Evolutionary conservation across 306 rosid species (phyloP).

Genomic region (Gynostemma pentaphyllum): DNA sequence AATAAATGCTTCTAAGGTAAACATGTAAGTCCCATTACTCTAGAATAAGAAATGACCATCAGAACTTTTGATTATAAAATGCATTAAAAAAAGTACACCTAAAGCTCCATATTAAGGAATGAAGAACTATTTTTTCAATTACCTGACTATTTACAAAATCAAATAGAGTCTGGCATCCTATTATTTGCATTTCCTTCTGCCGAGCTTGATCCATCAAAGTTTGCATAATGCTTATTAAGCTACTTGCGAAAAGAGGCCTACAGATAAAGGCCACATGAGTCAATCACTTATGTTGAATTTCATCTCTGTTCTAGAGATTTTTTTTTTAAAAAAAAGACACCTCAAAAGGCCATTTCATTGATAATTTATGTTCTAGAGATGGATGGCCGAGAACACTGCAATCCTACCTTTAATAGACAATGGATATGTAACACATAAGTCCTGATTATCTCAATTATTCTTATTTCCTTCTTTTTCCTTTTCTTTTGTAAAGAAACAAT

Average conservation of each 20-base stretch:
- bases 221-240: constrained; percentile 78
- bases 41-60: constrained; percentile 20
- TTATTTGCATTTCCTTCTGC: constrained; percentile 74
- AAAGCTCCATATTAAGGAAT: constrained; percentile 1
- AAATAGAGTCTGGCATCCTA: constrained; percentile 80
- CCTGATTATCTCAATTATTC: no score
- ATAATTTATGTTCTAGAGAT: not conserved
- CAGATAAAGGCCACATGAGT: constrained; percentile 8
- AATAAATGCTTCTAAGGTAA: constrained; percentile 67
- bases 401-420: not conserved
- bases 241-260: constrained; percentile 87
- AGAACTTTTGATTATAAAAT: constrained; percentile 5
- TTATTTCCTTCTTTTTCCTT: not conserved
- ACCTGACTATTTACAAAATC: constrained; percentile 93
- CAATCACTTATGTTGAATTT: not conserved
- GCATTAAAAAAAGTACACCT: not conserved
- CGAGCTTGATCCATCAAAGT: constrained; percentile 79
- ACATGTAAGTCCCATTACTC: constrained; percentile 70
- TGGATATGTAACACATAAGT: not conserved
- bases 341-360: no score
- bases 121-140: constrained; percentile 13
- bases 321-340: no score
- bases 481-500: no score
- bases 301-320: no score
- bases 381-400: not conserved